Percentiles rank a stretch among this genome's conserved stretches.
phyloP scores from a whole-genome alignment of 345 rosid genomes.

The Erucastrum elatum region DNA sequence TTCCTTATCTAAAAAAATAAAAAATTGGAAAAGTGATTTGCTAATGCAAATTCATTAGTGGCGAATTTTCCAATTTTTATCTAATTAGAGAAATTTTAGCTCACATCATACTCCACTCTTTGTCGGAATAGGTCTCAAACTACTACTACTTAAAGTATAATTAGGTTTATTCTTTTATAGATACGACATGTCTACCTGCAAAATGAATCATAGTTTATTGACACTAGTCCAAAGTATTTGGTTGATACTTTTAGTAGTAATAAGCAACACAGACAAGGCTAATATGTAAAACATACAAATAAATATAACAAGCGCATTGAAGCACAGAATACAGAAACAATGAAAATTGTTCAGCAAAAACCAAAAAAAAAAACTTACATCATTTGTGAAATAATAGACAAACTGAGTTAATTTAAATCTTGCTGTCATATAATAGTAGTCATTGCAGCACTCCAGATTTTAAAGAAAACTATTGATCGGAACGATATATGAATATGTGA shows the following conservation, averaged over 20 bases:
- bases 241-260: background rate
- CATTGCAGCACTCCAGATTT: background rate
- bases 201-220: background rate
- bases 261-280: background rate
- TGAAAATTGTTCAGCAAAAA: background rate
- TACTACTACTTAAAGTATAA: slow-evolving; percentile 25
- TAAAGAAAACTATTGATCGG: background rate
- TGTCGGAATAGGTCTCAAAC: slow-evolving; percentile 29
- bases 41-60: slow-evolving; percentile 21
- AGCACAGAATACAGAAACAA: background rate
- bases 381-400: background rate
- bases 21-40: background rate
- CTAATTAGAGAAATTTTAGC: slow-evolving; percentile 24
- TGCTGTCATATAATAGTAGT: background rate
- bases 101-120: slow-evolving; percentile 28
- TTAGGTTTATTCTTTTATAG: background rate
- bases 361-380: background rate
- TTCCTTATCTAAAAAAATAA: slow-evolving; percentile 4
- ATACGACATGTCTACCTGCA: background rate
- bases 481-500: background rate
- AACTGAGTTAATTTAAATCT: background rate
- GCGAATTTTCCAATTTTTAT: slow-evolving; percentile 16
- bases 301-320: background rate
- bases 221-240: slow-evolving; percentile 1
- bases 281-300: background rate